Percentiles rank a stretch among this genome's conserved stretches.
Conservation (phyloP, 768 basidiomycete species). For the Cubamyces sp. region DNA sequence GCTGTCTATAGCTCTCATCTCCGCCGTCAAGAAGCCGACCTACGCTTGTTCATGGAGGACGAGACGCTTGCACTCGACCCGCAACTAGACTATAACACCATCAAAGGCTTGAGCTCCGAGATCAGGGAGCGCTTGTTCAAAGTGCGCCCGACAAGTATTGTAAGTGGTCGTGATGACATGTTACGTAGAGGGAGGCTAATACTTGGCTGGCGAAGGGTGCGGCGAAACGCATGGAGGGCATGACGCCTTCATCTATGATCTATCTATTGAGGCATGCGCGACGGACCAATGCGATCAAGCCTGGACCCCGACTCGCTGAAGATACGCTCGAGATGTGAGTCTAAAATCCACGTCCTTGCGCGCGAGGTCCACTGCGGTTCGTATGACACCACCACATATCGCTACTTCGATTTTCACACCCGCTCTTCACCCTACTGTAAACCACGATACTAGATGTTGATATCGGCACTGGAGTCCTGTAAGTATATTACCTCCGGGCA, state of each 20-base stretch:
- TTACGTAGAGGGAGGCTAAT: not conserved
- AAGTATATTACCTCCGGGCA: too few species aligned
- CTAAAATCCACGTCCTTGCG: too few species aligned
- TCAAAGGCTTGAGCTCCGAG: constrained; percentile 77
- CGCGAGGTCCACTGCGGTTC: too few species aligned
- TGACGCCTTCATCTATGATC: constrained; percentile 82
- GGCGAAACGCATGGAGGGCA: constrained; percentile 91
- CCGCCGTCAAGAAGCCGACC: constrained; percentile 72
- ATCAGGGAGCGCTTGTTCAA: constrained; percentile 64
- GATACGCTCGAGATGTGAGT: not conserved
- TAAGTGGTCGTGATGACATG: constrained; percentile 34
- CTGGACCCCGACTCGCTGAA: not conserved
- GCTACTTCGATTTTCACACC: too few species aligned
- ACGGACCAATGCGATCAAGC: constrained; percentile 33
- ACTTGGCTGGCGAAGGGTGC: constrained; percentile 60
- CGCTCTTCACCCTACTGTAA: too few species aligned
- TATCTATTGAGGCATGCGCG: constrained; percentile 67
- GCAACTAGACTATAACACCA: constrained; percentile 64
- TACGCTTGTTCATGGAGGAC: constrained; percentile 74
- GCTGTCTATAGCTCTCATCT: constrained; percentile 68
- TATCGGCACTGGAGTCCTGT: too few species aligned
- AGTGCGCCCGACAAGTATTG: constrained; percentile 72
- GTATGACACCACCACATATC: too few species aligned
- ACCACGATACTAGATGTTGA: too few species aligned
- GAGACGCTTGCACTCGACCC: constrained; percentile 73